Conservation (phyloP, 768 basidiomycete species). For the Floccularia luteovirens region DNA sequence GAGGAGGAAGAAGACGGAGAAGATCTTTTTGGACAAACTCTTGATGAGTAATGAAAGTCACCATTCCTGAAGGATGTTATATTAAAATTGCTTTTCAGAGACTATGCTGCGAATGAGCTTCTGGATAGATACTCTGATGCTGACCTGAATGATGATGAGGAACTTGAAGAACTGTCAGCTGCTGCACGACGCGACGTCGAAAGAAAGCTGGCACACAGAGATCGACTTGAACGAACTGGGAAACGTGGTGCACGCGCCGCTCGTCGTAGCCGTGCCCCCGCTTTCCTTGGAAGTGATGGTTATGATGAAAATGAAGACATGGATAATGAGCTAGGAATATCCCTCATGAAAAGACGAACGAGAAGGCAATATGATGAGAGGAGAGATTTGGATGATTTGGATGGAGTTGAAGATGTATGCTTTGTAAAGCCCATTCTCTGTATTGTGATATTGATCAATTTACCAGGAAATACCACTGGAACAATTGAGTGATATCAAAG, state of each 20-base stretch:
- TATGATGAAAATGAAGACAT: constrained; percentile 69
- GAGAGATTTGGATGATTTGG: constrained; percentile 83
- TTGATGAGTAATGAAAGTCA: constrained; percentile 61
- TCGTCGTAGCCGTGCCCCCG: constrained; percentile 74
- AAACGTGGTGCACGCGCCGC: constrained; percentile 68
- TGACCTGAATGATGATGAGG: constrained; percentile 79
- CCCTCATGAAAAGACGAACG: constrained; percentile 73
- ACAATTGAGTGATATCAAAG: constrained; percentile 96
- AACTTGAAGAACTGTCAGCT: constrained; percentile 58
- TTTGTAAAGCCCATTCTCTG: not conserved
- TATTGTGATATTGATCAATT: constrained; percentile 6
- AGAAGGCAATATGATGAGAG: constrained; percentile 93
- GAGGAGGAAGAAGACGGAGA: constrained; percentile 86
- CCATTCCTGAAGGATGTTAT: too few species aligned
- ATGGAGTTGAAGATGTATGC: constrained; percentile 80
- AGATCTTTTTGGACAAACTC: constrained; percentile 82
- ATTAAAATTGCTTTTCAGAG: constrained; percentile 41
- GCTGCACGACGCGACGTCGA: constrained; percentile 79
- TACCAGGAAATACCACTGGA: constrained; percentile 87
- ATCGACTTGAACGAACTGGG: constrained; percentile 64
- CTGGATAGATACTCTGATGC: constrained; percentile 86
- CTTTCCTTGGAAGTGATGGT: constrained; percentile 81
- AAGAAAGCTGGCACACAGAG: constrained; percentile 79
- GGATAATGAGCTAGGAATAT: constrained; percentile 57
- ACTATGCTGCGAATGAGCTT: constrained; percentile 77